Conservation (phyloP, 2,329 filamentous ascomycete genomes). For the Nothophoma quercina region DNA sequence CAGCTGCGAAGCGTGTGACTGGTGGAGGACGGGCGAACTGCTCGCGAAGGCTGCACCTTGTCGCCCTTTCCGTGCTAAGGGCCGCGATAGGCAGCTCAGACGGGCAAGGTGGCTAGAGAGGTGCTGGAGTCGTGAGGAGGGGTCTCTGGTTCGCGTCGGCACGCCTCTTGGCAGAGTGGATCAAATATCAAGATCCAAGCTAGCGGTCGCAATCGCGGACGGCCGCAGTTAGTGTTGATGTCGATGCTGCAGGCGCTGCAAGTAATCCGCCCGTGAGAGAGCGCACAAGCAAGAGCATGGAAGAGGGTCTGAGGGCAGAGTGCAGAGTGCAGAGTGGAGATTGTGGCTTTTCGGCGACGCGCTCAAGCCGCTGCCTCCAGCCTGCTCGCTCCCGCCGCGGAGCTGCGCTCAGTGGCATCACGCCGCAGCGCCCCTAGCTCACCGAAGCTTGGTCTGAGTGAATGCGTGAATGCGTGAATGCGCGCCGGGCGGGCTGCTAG, state of each 20-base stretch:
- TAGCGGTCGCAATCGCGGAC: slow-evolving; percentile 36
- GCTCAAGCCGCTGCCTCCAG: slow-evolving; percentile 12
- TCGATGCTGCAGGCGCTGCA: slow-evolving; percentile 10
- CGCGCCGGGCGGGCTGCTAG: background rate
- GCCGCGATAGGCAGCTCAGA: slow-evolving; percentile 35
- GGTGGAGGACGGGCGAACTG: slow-evolving; percentile 25
- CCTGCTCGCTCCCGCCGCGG: slow-evolving; percentile 12
- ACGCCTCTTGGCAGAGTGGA: slow-evolving; percentile 21
- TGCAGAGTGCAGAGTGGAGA: slow-evolving; percentile 13
- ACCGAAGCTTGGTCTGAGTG: background rate
- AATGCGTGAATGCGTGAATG: background rate
- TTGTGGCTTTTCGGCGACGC: slow-evolving; percentile 17
- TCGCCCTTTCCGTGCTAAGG: slow-evolving; percentile 30
- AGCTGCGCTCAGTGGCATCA: slow-evolving; percentile 14
- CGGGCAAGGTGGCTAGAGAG: slow-evolving; percentile 14
- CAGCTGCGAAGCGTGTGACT: slow-evolving; percentile 33
- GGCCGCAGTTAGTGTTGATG: slow-evolving; percentile 35
- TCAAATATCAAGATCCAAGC: slow-evolving; percentile 32
- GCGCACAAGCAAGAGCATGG: slow-evolving; percentile 3
- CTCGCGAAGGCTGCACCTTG: slow-evolving; percentile 13
- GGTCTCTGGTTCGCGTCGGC: slow-evolving; percentile 24
- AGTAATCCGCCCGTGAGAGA: slow-evolving; percentile 15
- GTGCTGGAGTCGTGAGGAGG: slow-evolving; percentile 19
- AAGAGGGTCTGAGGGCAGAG: slow-evolving; percentile 5
- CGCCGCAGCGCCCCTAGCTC: slow-evolving; percentile 22